Base-by-base conservation (phyloP, 768 basidiomycete genomes). In the Trametes cingulata region DNA sequence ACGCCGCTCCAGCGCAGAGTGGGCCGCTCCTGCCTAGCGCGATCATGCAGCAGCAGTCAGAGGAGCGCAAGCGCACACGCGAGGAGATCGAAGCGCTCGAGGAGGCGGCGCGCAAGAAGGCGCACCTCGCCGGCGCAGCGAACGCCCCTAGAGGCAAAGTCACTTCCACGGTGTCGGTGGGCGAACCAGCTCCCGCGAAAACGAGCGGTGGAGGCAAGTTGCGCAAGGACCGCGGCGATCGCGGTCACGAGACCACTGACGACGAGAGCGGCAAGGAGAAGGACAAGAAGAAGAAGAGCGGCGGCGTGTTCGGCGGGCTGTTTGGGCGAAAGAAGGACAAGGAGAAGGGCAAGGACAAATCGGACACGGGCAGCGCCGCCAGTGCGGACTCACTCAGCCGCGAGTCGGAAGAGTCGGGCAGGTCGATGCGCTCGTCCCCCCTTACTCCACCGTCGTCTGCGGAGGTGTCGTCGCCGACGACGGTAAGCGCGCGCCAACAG, bases 241-340 rank as follows among this genome's bases (percentile, higher is more conserved):
- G 65, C 8, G 65, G 65, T n/a, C 71, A 67, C 3, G 67, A 69
- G 33, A 69, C 68, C 0, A 74, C 76, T 12, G 70, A 78, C 50
- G 80, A 81, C 35, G 81, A 80, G 22, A 72, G 75, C 25, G 65
- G 65, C 14, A 82, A 79, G 70, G 79, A 83, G 46, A 83, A 81
- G 60, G 62, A 67, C 43, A 71, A 74, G 61, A 85, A 87, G 75
- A 87, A 88, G 74, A 88, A 87, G 75, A 86, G 83, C 55, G 75
- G 84, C 3, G 85, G 89, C 3, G 81, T 98, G 57, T 88, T 97
- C 64, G 80, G 85, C 14, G 80, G 86, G 0, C 68, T 98, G 49
- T 96, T 96, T 70, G 80, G 81, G 17, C 77, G 88, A 66, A 87
- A 85, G 73, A 94, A 89, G 72, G 85, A 90, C 67, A 91, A 83